Conservation (phyloP, 371 early-diverging fungal species). For the Mucor piriformis region DNA sequence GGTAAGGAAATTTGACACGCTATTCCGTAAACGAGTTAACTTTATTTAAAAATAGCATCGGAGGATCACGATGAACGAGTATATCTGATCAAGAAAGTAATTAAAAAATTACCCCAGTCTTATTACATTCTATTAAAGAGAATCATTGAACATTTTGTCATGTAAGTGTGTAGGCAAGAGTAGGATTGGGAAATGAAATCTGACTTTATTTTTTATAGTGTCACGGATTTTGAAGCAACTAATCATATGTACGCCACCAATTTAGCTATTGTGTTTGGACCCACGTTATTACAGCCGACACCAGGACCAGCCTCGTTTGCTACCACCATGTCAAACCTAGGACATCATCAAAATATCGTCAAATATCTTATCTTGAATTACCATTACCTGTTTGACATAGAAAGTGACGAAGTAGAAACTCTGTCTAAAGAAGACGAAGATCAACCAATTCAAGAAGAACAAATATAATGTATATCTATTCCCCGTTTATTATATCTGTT, state of each 20-base stretch:
- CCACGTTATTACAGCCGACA: slow-evolving; percentile 75
- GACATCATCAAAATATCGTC: slow-evolving; percentile 79
- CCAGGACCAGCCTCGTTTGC: slow-evolving; percentile 76
- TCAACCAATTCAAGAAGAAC: neutral
- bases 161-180: slow-evolving; percentile 30
- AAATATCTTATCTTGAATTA: slow-evolving; percentile 82
- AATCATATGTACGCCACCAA: slow-evolving; percentile 91
- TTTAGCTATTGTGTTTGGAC: slow-evolving; percentile 87
- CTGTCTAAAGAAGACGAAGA: slow-evolving; percentile 2
- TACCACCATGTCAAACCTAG: slow-evolving; percentile 80
- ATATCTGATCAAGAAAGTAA: slow-evolving; percentile 73
- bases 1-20: slow-evolving; percentile 47
- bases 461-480: neutral
- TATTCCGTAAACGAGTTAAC: neutral
- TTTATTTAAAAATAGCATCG: slow-evolving; percentile 42
- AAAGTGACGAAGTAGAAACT: slow-evolving; percentile 54
- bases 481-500: too few species aligned
- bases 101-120: slow-evolving; percentile 68
- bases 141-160: slow-evolving; percentile 79
- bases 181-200: neutral
- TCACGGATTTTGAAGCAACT: slow-evolving; percentile 80
- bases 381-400: slow-evolving; percentile 84
- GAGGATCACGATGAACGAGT: slow-evolving; percentile 81
- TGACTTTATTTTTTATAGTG: slow-evolving; percentile 37
- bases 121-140: slow-evolving; percentile 75